A percentile compares a stretch with the other conserved stretches of the same genome.
Conservation (phyloP, 2,329 filamentous ascomycete species). For the Phaeosphaeriaceae sp. region DNA sequence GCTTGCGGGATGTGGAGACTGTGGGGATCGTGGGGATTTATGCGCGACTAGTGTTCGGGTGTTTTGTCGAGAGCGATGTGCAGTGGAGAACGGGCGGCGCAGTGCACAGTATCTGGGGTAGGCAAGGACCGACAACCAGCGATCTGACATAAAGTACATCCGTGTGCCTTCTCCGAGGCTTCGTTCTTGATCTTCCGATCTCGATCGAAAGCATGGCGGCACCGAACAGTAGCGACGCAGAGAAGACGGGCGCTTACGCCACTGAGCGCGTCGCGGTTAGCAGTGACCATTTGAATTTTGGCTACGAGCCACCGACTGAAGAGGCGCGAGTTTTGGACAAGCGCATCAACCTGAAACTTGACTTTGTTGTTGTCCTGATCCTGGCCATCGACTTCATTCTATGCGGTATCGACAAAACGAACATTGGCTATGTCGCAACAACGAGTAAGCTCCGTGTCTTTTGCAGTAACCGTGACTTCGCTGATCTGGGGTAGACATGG, state of each 20-base stretch:
- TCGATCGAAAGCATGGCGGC: neutral
- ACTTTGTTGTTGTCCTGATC: neutral
- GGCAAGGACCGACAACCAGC: neutral
- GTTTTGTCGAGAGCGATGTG: neutral
- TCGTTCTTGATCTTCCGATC: neutral
- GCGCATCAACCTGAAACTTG: conserved; percentile 1
- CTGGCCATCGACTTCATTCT: conserved; percentile 1
- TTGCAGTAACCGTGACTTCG: neutral
- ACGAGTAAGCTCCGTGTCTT: neutral
- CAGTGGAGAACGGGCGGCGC: neutral
- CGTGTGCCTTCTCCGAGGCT: neutral
- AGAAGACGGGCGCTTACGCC: neutral
- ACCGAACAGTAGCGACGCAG: neutral
- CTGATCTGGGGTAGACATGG: neutral
- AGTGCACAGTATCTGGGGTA: neutral
- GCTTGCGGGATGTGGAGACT: neutral
- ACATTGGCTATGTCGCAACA: neutral
- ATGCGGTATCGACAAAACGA: neutral
- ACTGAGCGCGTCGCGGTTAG: neutral
- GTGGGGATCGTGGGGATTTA: neutral
- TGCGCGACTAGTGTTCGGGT: neutral
- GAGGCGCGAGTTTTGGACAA: neutral
- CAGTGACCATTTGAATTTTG: neutral
- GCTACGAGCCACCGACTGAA: neutral
- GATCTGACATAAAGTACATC: neutral